Evolutionary conservation across 1,284 basidiomycete species (phyloP).

Genomic region (Ganoderma resinaceum): DNA sequence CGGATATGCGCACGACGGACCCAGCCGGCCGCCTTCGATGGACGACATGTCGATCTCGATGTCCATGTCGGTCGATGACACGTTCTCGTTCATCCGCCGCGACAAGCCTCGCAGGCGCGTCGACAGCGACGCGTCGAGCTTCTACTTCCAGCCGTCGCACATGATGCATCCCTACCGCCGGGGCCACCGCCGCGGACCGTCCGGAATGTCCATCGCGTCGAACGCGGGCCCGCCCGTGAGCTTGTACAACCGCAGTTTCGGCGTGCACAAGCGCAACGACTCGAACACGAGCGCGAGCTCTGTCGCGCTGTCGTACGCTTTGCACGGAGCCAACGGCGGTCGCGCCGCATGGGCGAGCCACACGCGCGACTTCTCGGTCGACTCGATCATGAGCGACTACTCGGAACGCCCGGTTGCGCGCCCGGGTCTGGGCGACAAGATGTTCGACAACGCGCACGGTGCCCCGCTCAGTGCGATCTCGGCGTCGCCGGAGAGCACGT

Average conservation of each 20-base stretch:
- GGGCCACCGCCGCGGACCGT: conserved; percentile 56
- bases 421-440: conserved; percentile 86
- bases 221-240: conserved; percentile 68
- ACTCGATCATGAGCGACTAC: conserved; percentile 72
- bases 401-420: conserved; percentile 65
- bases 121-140: conserved; percentile 80
- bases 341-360: conserved; percentile 70
- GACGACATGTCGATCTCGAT: conserved; percentile 53
- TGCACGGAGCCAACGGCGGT: conserved; percentile 58
- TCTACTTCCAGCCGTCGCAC: conserved; percentile 60
- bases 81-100: conserved; percentile 68
- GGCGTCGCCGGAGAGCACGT: conserved; percentile 64
- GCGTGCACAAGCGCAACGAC: conserved; percentile 52
- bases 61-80: conserved; percentile 71
- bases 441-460: conserved; percentile 76
- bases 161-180: conserved; percentile 39
- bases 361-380: conserved; percentile 63
- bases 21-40: conserved; percentile 62
- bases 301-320: conserved; percentile 57
- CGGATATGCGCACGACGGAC: conserved; percentile 58
- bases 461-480: conserved; percentile 71
- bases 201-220: conserved; percentile 54
- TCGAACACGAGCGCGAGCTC: conserved; percentile 62
- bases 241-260: conserved; percentile 70
- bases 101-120: conserved; percentile 57